Evolutionary conservation across 2,329 filamentous ascomycete species (phyloP).

Genomic region (Pseudogymnoascus sp.): DNA sequence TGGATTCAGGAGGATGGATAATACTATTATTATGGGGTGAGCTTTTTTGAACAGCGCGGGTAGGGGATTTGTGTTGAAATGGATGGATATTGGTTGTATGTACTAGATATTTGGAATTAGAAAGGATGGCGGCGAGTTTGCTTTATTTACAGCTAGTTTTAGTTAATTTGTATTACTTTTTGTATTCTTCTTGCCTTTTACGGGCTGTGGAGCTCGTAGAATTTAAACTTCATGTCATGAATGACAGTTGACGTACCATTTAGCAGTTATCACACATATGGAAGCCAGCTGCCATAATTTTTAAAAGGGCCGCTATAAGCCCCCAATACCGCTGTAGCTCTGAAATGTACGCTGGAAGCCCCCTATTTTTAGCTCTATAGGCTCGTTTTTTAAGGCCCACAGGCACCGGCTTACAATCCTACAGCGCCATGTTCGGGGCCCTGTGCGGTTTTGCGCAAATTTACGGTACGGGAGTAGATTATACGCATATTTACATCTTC

Average conservation of each 20-base stretch:
- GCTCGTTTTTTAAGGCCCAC: not conserved
- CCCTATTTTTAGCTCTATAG: not conserved
- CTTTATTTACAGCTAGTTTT: not conserved
- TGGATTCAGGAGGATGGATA: not conserved
- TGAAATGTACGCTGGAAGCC: not conserved
- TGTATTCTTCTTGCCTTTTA: not conserved
- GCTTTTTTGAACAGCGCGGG: not conserved
- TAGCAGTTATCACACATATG: not conserved
- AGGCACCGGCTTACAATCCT: not conserved
- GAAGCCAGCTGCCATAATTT: not conserved
- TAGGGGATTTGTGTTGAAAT: conserved; percentile 6
- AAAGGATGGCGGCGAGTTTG: not conserved
- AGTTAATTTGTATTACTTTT: not conserved
- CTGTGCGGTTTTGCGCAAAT: not conserved
- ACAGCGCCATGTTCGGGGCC: not conserved
- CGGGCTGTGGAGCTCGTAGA: not conserved
- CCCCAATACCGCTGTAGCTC: not conserved
- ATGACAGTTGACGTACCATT: not conserved
- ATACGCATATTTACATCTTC: not conserved
- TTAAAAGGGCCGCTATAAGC: not conserved
- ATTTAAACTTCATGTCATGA: not conserved
- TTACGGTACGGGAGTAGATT: not conserved
- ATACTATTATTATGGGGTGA: not conserved
- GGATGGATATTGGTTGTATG: not conserved
- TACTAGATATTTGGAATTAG: not conserved